These are phyloP conservation scores for Monilinia laxa DNA, from an alignment of 2,329 filamentous ascomycete genomes.

Conservation along the genomic window DNA sequence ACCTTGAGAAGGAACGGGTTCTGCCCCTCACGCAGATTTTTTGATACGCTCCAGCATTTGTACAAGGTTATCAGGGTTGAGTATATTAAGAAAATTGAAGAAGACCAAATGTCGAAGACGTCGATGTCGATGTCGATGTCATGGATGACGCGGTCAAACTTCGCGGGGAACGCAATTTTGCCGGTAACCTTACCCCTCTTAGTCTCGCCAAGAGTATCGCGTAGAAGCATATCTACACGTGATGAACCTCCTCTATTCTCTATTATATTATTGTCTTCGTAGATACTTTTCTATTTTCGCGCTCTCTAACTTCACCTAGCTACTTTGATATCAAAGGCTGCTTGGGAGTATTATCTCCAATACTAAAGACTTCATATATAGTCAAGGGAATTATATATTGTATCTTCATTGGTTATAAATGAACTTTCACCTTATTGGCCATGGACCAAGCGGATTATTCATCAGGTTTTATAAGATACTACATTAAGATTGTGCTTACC, in stretches of 20 bases:
- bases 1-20: background rate
- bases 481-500: background rate
- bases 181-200: no score
- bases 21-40: background rate
- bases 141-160: background rate
- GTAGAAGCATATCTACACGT: background rate
- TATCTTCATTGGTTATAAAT: no score
- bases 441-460: background rate
- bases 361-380: no score
- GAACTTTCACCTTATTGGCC: no score
- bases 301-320: no score
- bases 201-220: no score
- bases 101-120: background rate
- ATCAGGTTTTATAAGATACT: background rate
- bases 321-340: no score
- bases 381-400: no score
- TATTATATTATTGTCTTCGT: background rate
- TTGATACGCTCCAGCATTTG: background rate
- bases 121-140: background rate
- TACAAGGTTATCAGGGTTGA: background rate
- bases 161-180: background rate
- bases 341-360: no score
- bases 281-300: no score
- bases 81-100: background rate
- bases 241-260: background rate